Conservation (phyloP, 345 rosid species). For the Linum trigynum region DNA sequence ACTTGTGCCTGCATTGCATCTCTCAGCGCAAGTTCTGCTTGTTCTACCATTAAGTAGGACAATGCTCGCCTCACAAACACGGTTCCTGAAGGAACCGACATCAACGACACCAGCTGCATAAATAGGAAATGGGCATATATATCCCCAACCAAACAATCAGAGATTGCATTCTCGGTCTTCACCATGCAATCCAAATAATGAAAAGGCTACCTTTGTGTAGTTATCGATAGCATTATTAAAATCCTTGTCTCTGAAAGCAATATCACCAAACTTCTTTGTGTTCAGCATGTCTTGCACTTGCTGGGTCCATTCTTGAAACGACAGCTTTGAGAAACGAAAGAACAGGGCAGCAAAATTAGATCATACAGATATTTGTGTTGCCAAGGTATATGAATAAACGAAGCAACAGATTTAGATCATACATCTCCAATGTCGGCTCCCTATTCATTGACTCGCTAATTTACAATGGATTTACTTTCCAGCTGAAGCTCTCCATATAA, state of each 20-base stretch:
- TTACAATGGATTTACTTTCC: not conserved
- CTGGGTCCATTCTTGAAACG: conserved; percentile 98
- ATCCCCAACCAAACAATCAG: not conserved
- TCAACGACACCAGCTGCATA: conserved; percentile 61
- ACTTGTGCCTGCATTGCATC: conserved; percentile 99
- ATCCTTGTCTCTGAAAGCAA: conserved; percentile 88
- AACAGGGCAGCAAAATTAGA: not conserved
- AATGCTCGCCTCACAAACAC: conserved; percentile 60
- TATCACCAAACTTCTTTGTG: conserved; percentile 86
- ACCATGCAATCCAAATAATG: not conserved
- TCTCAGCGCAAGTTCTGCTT: conserved; percentile 82
- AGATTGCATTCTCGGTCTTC: not conserved
- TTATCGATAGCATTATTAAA: conserved; percentile 80
- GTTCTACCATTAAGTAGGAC: conserved; percentile 71
- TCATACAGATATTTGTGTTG: not conserved
- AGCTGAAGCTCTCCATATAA: not conserved
- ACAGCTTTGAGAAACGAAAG: conserved; percentile 39
- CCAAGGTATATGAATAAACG: not conserved
- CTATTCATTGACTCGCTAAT: not conserved
- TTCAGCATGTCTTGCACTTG: conserved; percentile 95
- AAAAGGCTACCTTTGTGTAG: conserved; percentile 63
- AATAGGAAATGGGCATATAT: not conserved
- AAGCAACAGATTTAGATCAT: not conserved
- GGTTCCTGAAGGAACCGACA: conserved; percentile 86
- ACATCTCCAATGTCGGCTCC: not conserved